Conservation (phyloP, 495 filamentous ascomycete species). For the Cercophora newfieldiana region DNA sequence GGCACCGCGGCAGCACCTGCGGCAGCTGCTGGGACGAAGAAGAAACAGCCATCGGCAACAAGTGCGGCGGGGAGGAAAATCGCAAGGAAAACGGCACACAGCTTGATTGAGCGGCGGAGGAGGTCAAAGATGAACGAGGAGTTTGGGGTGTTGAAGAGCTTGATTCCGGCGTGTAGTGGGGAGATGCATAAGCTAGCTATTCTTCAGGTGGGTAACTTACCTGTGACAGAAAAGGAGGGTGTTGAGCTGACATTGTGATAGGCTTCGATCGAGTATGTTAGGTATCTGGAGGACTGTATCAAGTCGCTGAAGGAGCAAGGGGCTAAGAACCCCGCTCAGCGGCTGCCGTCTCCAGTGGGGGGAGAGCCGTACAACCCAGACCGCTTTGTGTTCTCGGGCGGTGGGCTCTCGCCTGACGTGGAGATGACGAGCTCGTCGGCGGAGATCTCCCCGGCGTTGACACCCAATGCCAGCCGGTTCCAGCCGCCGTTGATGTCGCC, state of each 20-base stretch:
- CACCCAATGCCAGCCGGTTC: constrained; percentile 31
- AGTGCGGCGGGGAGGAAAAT: constrained; percentile 88
- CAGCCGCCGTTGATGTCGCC: constrained; percentile 52
- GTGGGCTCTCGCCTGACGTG: constrained; percentile 38
- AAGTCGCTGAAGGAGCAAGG: constrained; percentile 68
- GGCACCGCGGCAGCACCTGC: constrained; percentile 27
- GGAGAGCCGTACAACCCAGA: constrained; percentile 32
- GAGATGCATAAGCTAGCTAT: constrained; percentile 99
- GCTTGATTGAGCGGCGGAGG: constrained; percentile 85
- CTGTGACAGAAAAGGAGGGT: too few relatives aligned
- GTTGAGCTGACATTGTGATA: constrained; percentile 33
- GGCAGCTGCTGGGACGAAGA: constrained; percentile 54
- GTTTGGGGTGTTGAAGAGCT: constrained; percentile 87
- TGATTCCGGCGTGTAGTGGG: constrained; percentile 91
- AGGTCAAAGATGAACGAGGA: constrained; percentile 99
- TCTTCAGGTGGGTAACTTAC: constrained; percentile 81
- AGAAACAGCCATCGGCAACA: constrained; percentile 66
- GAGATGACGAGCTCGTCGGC: constrained; percentile 50
- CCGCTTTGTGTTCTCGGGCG: constrained; percentile 19
- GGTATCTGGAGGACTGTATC: constrained; percentile 90
- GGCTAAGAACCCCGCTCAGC: constrained; percentile 23
- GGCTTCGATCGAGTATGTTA: constrained; percentile 96
- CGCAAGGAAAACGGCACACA: constrained; percentile 94
- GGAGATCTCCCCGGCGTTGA: constrained; percentile 36
- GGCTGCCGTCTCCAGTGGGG: constrained; percentile 22